These are phyloP conservation scores for Venturia aucupariae DNA, from an alignment of 2,329 filamentous ascomycete genomes.

Conservation along the genomic window DNA sequence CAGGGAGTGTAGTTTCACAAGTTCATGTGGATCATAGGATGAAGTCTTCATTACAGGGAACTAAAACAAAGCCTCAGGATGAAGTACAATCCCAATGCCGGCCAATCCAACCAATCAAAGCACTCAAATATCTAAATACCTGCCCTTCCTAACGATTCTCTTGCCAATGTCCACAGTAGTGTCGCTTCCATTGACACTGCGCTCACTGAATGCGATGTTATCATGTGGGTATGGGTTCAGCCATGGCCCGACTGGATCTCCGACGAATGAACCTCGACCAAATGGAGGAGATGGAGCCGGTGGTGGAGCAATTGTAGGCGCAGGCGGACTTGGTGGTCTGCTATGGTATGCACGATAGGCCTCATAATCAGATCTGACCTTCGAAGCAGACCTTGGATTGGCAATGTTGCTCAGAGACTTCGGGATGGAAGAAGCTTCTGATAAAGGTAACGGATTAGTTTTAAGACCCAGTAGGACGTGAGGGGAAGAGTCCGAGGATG, in stretches of 20 bases:
- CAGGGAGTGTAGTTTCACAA: too few species aligned
- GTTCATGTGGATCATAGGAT: background rate
- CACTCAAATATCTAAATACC: background rate
- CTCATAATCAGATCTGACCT: constrained; percentile 1
- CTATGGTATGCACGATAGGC: constrained; percentile 7
- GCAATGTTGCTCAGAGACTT: background rate
- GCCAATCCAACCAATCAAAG: background rate
- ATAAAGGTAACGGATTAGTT: background rate
- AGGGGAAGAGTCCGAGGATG: constrained; percentile 4
- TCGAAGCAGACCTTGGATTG: background rate
- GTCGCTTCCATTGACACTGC: background rate
- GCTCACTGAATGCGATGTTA: constrained; percentile 5
- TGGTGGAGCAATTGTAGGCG: background rate
- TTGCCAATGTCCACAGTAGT: background rate
- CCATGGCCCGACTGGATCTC: background rate
- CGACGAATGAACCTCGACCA: background rate
- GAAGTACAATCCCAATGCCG: background rate
- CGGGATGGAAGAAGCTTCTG: background rate
- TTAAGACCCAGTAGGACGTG: background rate
- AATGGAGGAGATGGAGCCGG: background rate
- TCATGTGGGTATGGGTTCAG: background rate
- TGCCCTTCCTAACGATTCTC: background rate
- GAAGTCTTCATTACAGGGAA: background rate
- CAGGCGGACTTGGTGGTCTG: constrained; percentile 7
- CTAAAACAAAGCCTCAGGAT: background rate